A percentile compares a stretch with the other conserved stretches of the same genome.
phyloP scores from a whole-genome alignment of 1,284 basidiomycete species.

The Schizophyllum amplum region DNA sequence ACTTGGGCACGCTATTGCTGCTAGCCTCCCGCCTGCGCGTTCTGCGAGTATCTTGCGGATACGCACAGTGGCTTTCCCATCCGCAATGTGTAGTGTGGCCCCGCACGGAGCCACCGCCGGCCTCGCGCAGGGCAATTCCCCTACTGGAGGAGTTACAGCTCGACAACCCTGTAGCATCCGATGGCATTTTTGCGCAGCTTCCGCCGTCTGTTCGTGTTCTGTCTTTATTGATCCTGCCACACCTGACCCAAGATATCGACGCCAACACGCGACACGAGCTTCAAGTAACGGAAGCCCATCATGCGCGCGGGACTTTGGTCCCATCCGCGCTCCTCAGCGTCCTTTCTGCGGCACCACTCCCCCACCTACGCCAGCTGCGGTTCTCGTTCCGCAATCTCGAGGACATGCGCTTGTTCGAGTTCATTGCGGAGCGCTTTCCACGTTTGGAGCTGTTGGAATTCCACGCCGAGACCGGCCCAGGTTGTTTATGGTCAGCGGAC shows the following conservation, averaged over 20 bases:
- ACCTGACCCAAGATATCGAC: not conserved
- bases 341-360: no score
- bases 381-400: no score
- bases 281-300: no score
- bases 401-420: no score
- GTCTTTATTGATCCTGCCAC: not conserved
- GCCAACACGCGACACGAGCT: not conserved
- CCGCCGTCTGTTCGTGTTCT: not conserved
- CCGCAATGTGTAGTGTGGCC: not conserved
- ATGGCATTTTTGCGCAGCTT: not conserved
- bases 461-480: no score
- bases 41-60: not conserved
- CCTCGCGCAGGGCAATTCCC: not conserved
- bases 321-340: no score
- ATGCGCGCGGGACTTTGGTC: no score
- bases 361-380: no score
- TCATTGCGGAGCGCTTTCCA: no score
- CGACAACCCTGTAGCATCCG: not conserved
- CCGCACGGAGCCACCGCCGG: not conserved
- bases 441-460: no score
- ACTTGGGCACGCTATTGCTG: not conserved
- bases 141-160: not conserved
- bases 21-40: not conserved
- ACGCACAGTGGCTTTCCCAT: not conserved
- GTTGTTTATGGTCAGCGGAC: no score